Evolutionary conservation across 1,284 basidiomycete genomes (phyloP).

Genomic region (Leccinum subfulvum): DNA sequence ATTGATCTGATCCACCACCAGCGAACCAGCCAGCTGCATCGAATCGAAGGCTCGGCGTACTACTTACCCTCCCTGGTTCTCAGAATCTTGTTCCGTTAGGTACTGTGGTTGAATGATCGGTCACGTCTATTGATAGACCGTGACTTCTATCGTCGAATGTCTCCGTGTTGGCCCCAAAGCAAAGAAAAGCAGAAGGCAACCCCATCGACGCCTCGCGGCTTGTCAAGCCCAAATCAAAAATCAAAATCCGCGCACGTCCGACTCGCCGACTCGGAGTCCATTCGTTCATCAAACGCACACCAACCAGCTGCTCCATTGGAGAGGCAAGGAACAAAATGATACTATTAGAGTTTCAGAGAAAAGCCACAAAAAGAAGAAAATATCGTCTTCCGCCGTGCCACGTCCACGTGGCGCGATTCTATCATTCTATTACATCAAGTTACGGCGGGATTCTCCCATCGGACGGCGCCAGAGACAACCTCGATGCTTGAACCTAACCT

Average conservation of each 20-base stretch:
- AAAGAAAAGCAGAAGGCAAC: neutral
- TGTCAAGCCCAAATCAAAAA: neutral
- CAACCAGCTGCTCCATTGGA: neutral
- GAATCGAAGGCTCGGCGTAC: neutral
- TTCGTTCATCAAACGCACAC: neutral
- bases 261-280: neutral
- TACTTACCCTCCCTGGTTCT: neutral
- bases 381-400: slow-evolving; percentile 2
- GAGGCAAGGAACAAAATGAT: neutral
- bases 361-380: neutral
- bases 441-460: slow-evolving; percentile 18
- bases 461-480: slow-evolving; percentile 3
- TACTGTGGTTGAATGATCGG: neutral
- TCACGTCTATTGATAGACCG: neutral
- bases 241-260: neutral
- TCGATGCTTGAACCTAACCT: neutral
- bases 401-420: slow-evolving; percentile 19
- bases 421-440: slow-evolving; percentile 11
- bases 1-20: neutral
- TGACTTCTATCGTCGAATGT: neutral
- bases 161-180: neutral
- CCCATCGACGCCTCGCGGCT: neutral
- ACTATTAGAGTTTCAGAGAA: neutral
- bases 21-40: neutral
- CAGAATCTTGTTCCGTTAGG: neutral